Base-by-base conservation (phyloP, 139 green algal species). In the Pseudopediastrum boryanum region DNA sequence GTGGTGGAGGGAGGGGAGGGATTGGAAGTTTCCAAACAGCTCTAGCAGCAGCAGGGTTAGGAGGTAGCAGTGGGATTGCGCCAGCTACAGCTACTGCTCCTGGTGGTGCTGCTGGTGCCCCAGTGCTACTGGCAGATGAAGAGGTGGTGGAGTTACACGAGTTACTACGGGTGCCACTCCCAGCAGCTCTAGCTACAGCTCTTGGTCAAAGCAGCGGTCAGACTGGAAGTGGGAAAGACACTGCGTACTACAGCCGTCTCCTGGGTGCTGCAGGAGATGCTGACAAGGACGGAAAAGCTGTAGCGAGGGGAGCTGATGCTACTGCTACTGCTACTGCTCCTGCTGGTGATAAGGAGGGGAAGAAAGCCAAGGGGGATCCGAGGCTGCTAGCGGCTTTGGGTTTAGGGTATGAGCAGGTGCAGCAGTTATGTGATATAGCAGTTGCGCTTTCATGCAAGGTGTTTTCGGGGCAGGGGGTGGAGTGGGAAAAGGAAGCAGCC, bases 91-190 rank as follows among this genome's bases (percentile, higher is more conserved):
- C 12, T 16, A 16, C 46, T 56, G 46, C 46, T 56, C 13, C 46
- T 12, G 46, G 12, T 56, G 46, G 13, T 56, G 46, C 46, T 56
- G 46, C 46, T 56, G 46, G 46, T 56, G 12, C 13, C 16, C 12
- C 13, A 12, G 46, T 16, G 62, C 54, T 88, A 42, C 58, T 85
- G 43, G 43, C 48, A 6, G 8, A 31, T 7, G 68, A 66, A n/a
- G 79, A 85, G 62, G 73, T 75, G 29, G 44, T 3, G n/a, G 62
- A 83, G 76, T 71, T 86, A 13, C 82, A 83, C 29, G 0, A 23
- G 3, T 58, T 83, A 52, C 75, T 86, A 0, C 75, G 76, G 4
- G 39, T 83, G 23, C 19, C 66, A 8, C 43, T 27, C 33, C 48
- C 66, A 8, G 2, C 16, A 31, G 2, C 19, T 7, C 33, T 35